phyloP scores from a whole-genome alignment of 257 asterid genomes.

The Gardenia jasminoides region DNA sequence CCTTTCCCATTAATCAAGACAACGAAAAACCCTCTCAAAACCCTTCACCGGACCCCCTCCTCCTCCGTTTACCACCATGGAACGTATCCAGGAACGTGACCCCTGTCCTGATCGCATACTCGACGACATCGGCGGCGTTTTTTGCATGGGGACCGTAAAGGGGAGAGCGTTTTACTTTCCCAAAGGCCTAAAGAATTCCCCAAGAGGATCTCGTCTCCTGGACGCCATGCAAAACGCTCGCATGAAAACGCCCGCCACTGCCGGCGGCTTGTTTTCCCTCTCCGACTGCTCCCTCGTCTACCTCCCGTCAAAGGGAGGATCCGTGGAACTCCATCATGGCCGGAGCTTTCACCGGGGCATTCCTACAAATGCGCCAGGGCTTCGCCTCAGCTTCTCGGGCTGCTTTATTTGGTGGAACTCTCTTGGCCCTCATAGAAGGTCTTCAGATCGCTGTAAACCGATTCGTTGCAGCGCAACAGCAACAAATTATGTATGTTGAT shows the following conservation, averaged over 20 bases:
- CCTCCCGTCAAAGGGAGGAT: conserved; percentile 35
- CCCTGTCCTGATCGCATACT: conserved; percentile 41
- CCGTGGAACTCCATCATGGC: conserved; percentile 42
- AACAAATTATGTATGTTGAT: conserved; percentile 10
- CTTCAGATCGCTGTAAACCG: conserved; percentile 36
- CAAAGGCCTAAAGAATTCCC: conserved; percentile 40
- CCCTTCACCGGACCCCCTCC: no score
- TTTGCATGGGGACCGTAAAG: conserved; percentile 44
- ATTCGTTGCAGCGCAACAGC: conserved; percentile 17
- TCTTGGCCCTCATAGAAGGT: conserved; percentile 39
- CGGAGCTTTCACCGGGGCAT: conserved; percentile 39
- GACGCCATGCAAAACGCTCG: conserved; percentile 35
- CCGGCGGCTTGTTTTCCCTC: conserved; percentile 35
- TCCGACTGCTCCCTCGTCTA: conserved; percentile 40
- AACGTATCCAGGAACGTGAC: no score
- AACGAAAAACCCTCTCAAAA: no score
- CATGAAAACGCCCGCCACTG: conserved; percentile 35
- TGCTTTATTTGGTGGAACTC: conserved; percentile 34
- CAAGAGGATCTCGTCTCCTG: conserved; percentile 34
- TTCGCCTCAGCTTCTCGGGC: conserved; percentile 23
- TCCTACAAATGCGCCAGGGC: conserved; percentile 36
- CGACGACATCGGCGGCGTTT: conserved; percentile 40
- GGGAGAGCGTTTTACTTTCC: conserved; percentile 39
- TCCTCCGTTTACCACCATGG: no score
- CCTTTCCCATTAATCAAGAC: no score